Base-by-base conservation (phyloP, 805 yeast genomes). In the Danielozyma ontarioensis region DNA sequence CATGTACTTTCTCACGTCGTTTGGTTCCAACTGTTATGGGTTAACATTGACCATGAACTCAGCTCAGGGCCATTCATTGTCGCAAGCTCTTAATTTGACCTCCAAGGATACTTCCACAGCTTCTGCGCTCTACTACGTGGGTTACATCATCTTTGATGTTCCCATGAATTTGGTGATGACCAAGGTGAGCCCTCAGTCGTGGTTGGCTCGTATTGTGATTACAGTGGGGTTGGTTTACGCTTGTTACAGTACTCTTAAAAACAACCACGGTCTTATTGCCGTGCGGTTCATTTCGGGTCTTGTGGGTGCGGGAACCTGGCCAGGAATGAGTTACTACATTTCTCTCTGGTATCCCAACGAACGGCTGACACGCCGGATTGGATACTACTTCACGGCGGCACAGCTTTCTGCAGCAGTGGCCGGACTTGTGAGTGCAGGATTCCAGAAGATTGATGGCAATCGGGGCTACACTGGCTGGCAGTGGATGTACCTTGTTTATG, bases 121-220 rank as follows among this genome's bases (percentile, higher is more conserved):
- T 2, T 77, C 83, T 14, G 93, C 95, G 0, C 65, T 86, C 27
- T 80, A 82, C 63, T 84, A 76, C 47, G 95, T 86, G 13, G 95
- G 89, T 4, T 84, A 75, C 54, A 84, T 86, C 44, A 63, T 86
- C 27, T 86, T 86, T 51, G 95, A 86, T 56, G 78, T 86, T 23
- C 96, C 96, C 22, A 84, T 84, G 89, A 86, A 86, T 57, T 67
- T 86, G 45, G 61, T 76, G 32, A 84, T 86, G 94, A 85, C 94
- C n/a, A 67, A 69, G 35, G 71, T 84, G 6, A 79, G 88, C 16
- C 95, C 96, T 2, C 93, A 86, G 46, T 72, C 82, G 1, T 86
- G 96, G 96, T 62, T 86, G 41, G 68, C 85, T 6, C 74, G 95
- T 55, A 85, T 83, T 44, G 80, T 83, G 23, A 64, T 83, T 26